Percentiles rank a stretch among this genome's conserved stretches.
Evolutionary conservation across 495 filamentous ascomycete genomes (phyloP).

Genomic region (Podospora bellae-mahoneyi): DNA sequence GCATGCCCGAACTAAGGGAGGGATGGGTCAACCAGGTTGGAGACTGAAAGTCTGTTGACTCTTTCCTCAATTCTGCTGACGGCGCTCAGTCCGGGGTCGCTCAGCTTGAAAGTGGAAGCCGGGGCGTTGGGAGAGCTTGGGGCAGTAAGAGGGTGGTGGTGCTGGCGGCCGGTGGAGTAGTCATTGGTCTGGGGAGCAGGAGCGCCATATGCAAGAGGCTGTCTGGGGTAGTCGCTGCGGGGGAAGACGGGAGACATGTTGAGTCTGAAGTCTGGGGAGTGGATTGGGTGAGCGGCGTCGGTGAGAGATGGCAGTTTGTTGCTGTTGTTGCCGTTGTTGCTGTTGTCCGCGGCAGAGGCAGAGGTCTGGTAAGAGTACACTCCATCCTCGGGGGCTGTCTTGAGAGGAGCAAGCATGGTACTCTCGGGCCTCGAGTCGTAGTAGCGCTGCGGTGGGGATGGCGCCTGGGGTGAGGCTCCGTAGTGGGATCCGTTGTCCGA

Average conservation of each 20-base stretch:
- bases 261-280: neutral
- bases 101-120: neutral
- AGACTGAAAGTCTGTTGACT: neutral
- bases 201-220: neutral
- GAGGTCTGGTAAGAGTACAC: conserved; percentile 1
- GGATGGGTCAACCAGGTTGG: neutral
- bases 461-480: conserved; percentile 6
- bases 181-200: neutral
- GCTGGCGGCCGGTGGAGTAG: neutral
- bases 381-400: neutral
- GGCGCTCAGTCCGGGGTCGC: neutral
- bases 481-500: conserved; percentile 29
- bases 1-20: neutral
- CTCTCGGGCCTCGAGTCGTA: conserved; percentile 1
- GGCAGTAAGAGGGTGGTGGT: neutral
- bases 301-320: conserved; percentile 5
- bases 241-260: neutral
- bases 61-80: neutral
- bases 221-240: neutral
- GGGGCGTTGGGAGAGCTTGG: neutral
- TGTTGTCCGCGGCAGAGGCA: conserved; percentile 1
- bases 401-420: neutral
- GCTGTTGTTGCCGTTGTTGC: neutral
- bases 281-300: neutral
- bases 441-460: neutral